Conservation (phyloP, 2,329 filamentous ascomycete species). For the Aureobasidium sp. region DNA sequence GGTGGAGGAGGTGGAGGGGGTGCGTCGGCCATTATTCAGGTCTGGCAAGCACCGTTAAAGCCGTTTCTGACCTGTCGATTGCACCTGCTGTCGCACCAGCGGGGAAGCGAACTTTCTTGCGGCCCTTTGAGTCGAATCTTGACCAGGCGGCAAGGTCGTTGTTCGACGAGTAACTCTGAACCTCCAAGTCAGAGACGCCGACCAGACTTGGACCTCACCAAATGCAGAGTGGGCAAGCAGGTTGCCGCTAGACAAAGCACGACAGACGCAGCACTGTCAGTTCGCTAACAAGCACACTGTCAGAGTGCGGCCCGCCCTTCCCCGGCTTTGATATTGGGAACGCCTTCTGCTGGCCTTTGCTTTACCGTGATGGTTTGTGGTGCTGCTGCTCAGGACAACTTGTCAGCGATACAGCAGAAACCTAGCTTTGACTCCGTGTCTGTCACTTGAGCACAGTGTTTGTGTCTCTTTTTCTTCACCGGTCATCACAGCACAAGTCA, state of each 20-base stretch:
- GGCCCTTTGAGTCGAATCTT: neutral
- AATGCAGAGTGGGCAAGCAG: neutral
- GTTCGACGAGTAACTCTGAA: neutral
- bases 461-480: neutral
- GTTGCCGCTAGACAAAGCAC: neutral
- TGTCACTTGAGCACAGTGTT: neutral
- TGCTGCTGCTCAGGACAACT: neutral
- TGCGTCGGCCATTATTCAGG: neutral
- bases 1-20: constrained; percentile 66
- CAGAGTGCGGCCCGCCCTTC: neutral
- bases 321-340: neutral
- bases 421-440: neutral
- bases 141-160: neutral
- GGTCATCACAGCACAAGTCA: neutral
- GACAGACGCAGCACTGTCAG: neutral
- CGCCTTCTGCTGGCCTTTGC: neutral
- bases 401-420: neutral
- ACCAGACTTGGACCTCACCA: neutral
- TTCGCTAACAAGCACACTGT: neutral
- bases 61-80: constrained; percentile 3
- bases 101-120: neutral
- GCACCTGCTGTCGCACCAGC: neutral
- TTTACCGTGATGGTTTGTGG: neutral
- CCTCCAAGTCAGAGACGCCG: neutral
- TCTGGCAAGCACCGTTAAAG: neutral